Evolutionary conservation across 495 filamentous ascomycete species (phyloP).

Genomic region (Podospora tetraspora): DNA sequence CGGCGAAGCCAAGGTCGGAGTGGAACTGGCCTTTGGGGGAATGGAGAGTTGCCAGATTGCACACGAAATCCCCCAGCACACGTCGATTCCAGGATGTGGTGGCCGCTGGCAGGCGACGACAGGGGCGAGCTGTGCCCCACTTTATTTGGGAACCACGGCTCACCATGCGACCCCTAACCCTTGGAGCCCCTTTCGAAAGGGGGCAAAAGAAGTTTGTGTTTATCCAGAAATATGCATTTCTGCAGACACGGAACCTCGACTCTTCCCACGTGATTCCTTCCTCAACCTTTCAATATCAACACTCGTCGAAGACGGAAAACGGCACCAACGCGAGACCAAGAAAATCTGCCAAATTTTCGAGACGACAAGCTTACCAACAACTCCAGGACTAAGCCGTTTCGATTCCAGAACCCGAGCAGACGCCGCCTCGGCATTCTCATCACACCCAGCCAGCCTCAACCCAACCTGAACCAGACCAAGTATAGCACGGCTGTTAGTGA

Average conservation of each 20-base stretch:
- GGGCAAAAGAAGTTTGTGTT: not conserved
- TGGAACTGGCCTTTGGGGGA: slow-evolving; percentile 18
- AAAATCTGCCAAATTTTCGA: not conserved
- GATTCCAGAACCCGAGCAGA: not conserved
- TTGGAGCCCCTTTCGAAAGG: not conserved
- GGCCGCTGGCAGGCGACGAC: not conserved
- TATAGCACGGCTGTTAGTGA: not conserved
- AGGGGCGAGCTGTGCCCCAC: slow-evolving; percentile 7
- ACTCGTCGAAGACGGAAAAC: not conserved
- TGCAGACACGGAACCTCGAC: not conserved
- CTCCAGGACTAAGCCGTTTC: not conserved
- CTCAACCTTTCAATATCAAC: not conserved
- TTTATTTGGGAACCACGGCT: not conserved
- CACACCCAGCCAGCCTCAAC: not conserved
- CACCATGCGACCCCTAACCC: not conserved
- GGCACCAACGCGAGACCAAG: not conserved
- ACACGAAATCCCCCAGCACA: slow-evolving; percentile 8
- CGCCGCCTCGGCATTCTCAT: not conserved
- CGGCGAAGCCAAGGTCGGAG: slow-evolving; percentile 14
- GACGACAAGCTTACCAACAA: not conserved
- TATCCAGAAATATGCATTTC: not conserved
- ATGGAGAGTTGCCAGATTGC: slow-evolving; percentile 36
- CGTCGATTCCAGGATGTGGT: slow-evolving; percentile 14
- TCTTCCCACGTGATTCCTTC: not conserved
- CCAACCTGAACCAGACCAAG: not conserved